Conservation (phyloP, 1,284 basidiomycete species). For the Trametes hirsuta region DNA sequence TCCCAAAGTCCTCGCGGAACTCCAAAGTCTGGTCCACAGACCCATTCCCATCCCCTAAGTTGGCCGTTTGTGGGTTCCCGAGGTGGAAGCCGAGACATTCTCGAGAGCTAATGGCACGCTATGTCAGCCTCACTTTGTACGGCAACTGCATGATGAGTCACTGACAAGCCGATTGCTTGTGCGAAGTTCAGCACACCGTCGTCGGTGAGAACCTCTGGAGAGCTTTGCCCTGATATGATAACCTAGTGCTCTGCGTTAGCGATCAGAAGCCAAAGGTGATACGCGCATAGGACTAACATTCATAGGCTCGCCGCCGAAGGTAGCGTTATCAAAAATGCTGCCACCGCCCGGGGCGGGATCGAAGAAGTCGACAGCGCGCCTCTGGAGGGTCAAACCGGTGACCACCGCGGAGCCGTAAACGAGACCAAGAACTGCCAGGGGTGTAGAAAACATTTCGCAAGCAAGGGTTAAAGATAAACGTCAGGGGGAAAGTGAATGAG, state of each 20-base stretch:
- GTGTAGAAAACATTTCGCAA: neutral
- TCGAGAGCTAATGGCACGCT: constrained; percentile 47
- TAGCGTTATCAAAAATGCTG: constrained; percentile 38
- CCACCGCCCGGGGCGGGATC: constrained; percentile 33
- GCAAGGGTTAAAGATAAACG: neutral
- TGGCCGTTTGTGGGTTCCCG: constrained; percentile 63
- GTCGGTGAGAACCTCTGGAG: constrained; percentile 68
- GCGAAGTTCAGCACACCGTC: constrained; percentile 58
- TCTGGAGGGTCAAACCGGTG: constrained; percentile 15
- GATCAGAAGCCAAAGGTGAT: too few species aligned
- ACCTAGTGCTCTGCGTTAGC: constrained; percentile 38
- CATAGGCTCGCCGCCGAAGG: constrained; percentile 43
- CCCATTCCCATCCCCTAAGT: constrained; percentile 69
- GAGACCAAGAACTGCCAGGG: neutral
- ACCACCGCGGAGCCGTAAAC: constrained; percentile 6
- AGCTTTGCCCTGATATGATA: constrained; percentile 61
- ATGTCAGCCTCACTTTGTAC: neutral
- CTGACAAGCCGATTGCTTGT: constrained; percentile 63
- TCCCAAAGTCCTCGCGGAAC: constrained; percentile 66
- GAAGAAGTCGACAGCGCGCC: constrained; percentile 17
- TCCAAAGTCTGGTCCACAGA: constrained; percentile 54
- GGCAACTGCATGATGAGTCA: neutral
- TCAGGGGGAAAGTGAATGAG: neutral
- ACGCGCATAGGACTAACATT: constrained; percentile 42
- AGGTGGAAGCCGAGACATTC: constrained; percentile 72